These are phyloP conservation scores for Tricholoma saponaceum DNA, from an alignment of 768 basidiomycete genomes.

Conservation along the genomic window DNA sequence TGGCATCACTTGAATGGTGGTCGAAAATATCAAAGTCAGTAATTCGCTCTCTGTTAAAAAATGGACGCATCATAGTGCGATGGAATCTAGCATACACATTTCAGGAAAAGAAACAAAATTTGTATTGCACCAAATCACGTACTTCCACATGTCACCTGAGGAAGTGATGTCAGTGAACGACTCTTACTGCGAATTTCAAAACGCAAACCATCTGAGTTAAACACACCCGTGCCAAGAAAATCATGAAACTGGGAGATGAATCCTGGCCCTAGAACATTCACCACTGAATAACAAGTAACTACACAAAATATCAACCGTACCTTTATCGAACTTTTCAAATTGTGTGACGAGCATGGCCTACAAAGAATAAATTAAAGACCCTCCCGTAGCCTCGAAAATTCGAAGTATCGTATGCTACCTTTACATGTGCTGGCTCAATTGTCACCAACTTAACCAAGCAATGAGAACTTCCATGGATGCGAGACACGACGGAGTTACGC, in stretches of 20 bases:
- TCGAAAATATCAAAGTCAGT: conserved; percentile 59
- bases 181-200: background rate
- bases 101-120: background rate
- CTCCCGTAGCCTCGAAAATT: background rate
- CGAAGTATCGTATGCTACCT: background rate
- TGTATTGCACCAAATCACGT: conserved; percentile 1
- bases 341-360: background rate
- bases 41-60: conserved; percentile 57
- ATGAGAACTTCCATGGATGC: background rate
- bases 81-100: conserved; percentile 41
- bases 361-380: background rate
- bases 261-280: background rate
- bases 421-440: background rate
- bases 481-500: background rate
- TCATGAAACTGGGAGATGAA: background rate
- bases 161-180: background rate
- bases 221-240: background rate
- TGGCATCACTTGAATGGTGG: conserved; percentile 39
- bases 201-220: background rate
- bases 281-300: too few species aligned
- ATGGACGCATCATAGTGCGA: conserved; percentile 60
- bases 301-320: conserved; percentile 9
- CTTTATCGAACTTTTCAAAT: background rate
- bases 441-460: background rate
- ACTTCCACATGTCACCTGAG: conserved; percentile 36